Evolutionary conservation across 257 asterid species (phyloP), one percentile per base, ranked within the genome.

Genomic region (Nicotiana knightiana): DNA sequence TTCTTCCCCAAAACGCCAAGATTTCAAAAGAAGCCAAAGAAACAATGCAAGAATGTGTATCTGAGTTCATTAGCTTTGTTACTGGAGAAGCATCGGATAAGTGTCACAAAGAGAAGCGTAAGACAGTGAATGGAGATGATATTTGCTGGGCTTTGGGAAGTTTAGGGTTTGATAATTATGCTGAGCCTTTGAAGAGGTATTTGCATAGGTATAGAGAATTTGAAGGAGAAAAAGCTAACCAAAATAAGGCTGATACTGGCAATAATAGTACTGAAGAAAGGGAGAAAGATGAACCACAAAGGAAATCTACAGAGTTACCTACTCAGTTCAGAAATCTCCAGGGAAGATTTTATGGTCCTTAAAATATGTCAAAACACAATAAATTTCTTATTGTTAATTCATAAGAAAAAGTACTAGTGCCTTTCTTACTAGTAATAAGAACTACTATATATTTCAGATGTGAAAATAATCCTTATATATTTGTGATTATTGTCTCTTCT

Each of bases 91-190:
- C 94, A 2, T 90, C 97, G 3, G 93, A 92, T 43, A 92, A 86
- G 91, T 92, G 97, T 82, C 88, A 87, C 21, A 88, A 86, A 65
- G 94, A 92, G 87, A 83, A 91, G 80, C 75, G 94, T 21, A 92
- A 92, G 63, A 92, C 97, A n/a, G 90, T 92, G 26, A 90, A 90
- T 84, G 97, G 97, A 1, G 97, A 90, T 80, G 97, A 90, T 30
- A 81, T 90, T 4, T 89, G 94, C 85, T 83, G 90, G 87, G 94
- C 97, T n/a, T 8, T 92, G 77, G 91, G 87, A 10, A 64, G 86
- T 0, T 82, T 92, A 54, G 97, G 97, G 5, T 92, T 92, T 33
- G 97, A 92, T 83, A 88, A 92, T 24, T 90, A 90, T 9, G 88
- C 91, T 9, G 84, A 81, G 0, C 89, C 94, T 0, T 35, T 92